Base-by-base conservation (phyloP, 176 grass and related monocot species). In the Neostapfia colusana region DNA sequence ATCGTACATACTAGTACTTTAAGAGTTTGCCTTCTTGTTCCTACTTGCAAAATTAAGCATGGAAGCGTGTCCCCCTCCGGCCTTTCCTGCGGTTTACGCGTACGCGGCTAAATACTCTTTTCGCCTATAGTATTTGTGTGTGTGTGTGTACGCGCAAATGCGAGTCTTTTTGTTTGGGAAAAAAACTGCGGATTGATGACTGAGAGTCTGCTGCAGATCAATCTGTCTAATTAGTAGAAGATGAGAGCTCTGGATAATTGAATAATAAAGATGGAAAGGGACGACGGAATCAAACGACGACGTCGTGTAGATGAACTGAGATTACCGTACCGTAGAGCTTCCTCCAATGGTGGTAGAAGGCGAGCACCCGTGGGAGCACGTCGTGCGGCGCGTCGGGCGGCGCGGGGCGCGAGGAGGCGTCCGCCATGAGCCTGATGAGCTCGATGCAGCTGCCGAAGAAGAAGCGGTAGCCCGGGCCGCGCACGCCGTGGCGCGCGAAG, bases 321-420 rank as follows among this genome's bases (percentile, higher is more conserved):
- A 42, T 51, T 93, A 91, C 95, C 95, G 38, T 93, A 91, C 95
- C 95, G 38, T 94, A 94, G 79, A 98, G 90, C 67, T 94, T 90
- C 77, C 82, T 92, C 95, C 95, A 98, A 63, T 94, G 87, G 73
- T 85, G 80, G 80, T 90, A 92, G 86, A 97, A 97, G 81, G 95
- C 68, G 68, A 97, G 95, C 56, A 97, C 95, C 37, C 95, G 51
- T 9, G 95, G 95, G 24, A 97, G 84, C 64, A 93, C 77, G 82
- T 94, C 77, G 89, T 98, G 95, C 18, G 86, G 91, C 25, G 57
- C 82, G 4, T 66, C 72, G 27, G 76, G 86, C 56, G 43, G 70
- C 81, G 89, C 87, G 39, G 91, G 95, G 16, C 79, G 76, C 13
- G 91, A 84, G 37, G 84, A 69, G 35, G 91, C 95, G 45, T 92